Evolutionary conservation across 495 filamentous ascomycete species (phyloP), one percentile per base, ranked within the genome.

Genomic region (Xylaria bambusicola): DNA sequence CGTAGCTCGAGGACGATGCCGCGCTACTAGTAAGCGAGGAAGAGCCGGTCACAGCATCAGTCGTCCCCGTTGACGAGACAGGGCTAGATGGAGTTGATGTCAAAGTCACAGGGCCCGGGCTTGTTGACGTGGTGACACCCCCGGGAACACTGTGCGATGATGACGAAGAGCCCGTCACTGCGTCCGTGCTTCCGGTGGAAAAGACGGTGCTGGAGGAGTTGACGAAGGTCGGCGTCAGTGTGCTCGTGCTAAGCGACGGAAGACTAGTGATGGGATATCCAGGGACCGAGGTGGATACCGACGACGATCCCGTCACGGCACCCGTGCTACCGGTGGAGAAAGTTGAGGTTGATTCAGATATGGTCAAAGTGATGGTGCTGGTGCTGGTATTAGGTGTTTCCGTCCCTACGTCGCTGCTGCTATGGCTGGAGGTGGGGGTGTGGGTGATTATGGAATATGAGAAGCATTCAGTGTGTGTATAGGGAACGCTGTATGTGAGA

Each of bases 401-500:
- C n/a, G 36, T 29, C 17, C 18, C 35, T 10, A 9, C 13, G 18
- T 15, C 49, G 15, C 23, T 21, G 2, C 13, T 45, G 18, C 38
- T 27, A 1, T 24, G 7, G n/a, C 29, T 52, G 9, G 31, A 15
- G 20, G 18, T 53, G n/a, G 23, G n/a, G 4, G 57, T 29, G 8
- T 48, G 21, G 5, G 29, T 47, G 15, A 35, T 8, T 6, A 15
- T 29, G 2, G 61, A 45, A 26, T 64, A 5, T 27, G 61, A 64
- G 15, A 61, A 54, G 59, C 65, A 68, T 12, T 60, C 57, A 18
- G 56, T 46, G 24, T 52, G 62, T 33, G 56, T 51, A 41, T 66
- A 70, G 40, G 56, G 53, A 15, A 65, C 67, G 18, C 49, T 62
- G 40, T 67, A 48, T 0, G 63, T 26, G 13, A 58, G 0, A 47